phyloP scores from a whole-genome alignment of 2,329 filamentous ascomycete species.

The Xylariaceae sp. region DNA sequence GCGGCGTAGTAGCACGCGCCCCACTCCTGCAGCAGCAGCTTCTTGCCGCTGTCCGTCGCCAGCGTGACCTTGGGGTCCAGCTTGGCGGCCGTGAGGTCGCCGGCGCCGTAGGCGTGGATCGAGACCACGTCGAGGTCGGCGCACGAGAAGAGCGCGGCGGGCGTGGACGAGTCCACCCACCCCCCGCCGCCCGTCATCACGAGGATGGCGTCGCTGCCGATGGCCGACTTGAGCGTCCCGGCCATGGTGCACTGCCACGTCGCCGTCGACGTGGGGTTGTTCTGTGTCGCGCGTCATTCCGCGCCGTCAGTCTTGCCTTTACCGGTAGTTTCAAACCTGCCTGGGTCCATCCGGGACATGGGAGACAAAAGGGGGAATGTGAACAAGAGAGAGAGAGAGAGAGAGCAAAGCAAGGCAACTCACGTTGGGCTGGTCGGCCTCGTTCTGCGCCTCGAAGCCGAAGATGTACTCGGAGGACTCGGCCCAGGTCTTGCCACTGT shows the following conservation, averaged over 20 bases:
- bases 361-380: too few relatives aligned
- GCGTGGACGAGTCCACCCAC: background rate
- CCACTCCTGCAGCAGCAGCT: conserved; percentile 1
- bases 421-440: background rate
- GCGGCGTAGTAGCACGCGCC: background rate
- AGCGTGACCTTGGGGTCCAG: background rate
- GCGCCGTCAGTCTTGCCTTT: background rate
- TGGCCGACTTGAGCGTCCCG: background rate
- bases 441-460: conserved; percentile 1
- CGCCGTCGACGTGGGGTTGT: background rate
- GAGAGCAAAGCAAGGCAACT: background rate
- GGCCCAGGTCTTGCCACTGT: background rate
- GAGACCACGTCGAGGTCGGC: background rate
- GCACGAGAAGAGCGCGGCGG: background rate
- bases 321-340: too few relatives aligned
- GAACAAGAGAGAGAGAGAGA: too few relatives aligned
- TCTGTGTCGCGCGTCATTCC: background rate
- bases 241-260: conserved; percentile 1
- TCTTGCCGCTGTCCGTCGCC: background rate
- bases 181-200: background rate
- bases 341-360: too few relatives aligned
- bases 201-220: background rate
- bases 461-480: conserved; percentile 1
- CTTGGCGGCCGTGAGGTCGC: background rate
- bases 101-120: conserved; percentile 1